Evolutionary conservation across 1,284 basidiomycete species (phyloP).

Genomic region (Volvariella volvacea): DNA sequence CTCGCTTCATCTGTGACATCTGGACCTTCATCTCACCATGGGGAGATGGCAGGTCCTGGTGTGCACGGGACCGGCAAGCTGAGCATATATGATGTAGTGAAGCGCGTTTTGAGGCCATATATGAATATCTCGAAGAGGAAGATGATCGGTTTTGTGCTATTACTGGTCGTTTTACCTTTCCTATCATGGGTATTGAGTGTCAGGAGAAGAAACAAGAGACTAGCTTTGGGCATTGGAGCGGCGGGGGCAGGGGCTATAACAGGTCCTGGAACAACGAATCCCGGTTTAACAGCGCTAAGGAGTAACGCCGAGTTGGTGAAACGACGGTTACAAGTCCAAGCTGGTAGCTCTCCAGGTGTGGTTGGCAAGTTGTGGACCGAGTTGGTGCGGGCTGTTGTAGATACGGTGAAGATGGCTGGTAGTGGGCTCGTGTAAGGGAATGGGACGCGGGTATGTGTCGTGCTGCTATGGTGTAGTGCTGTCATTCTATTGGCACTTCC

Average conservation of each 20-base stretch:
- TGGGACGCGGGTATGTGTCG: neutral
- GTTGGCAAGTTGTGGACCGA: slow-evolving; percentile 49
- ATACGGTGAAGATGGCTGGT: slow-evolving; percentile 72
- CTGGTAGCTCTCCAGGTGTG: slow-evolving; percentile 19
- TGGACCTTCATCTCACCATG: slow-evolving; percentile 8
- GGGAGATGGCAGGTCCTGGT: neutral
- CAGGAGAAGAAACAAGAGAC: slow-evolving; percentile 35
- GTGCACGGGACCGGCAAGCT: too few species aligned
- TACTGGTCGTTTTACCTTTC: slow-evolving; percentile 57
- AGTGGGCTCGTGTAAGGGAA: slow-evolving; percentile 61
- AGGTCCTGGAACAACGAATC: slow-evolving; percentile 14
- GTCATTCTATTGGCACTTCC: too few species aligned
- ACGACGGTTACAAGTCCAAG: slow-evolving; percentile 38
- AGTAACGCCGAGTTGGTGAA: slow-evolving; percentile 54
- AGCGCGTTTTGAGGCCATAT: slow-evolving; percentile 37
- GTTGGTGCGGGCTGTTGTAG: slow-evolving; percentile 44
- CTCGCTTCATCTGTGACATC: too few species aligned
- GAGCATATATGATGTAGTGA: slow-evolving; percentile 39
- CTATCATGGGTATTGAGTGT: slow-evolving; percentile 43
- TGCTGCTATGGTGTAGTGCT: too few species aligned
- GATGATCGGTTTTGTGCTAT: slow-evolving; percentile 34
- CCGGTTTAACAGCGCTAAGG: too few species aligned
- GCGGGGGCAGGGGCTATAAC: slow-evolving; percentile 11
- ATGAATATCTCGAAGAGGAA: slow-evolving; percentile 30
- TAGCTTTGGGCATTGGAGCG: slow-evolving; percentile 10